Evolutionary conservation across 2,329 filamentous ascomycete genomes (phyloP).

Genomic region (Colletotrichum sp.): DNA sequence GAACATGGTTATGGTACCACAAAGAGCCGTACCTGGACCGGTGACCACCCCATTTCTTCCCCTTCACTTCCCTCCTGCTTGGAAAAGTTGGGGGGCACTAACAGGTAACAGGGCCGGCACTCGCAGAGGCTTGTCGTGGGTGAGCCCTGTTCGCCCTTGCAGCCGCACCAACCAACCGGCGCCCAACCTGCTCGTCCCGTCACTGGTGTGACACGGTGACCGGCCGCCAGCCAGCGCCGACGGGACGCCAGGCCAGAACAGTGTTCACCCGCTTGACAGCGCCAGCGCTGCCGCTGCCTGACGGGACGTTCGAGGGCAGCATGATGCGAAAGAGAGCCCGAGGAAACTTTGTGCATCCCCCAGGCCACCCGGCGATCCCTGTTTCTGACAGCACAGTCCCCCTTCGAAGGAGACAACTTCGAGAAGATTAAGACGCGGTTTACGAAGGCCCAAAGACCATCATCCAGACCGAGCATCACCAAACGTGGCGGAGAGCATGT

Average conservation of each 20-base stretch:
- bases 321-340: not conserved
- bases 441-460: not conserved
- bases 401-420: not conserved
- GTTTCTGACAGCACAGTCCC: not conserved
- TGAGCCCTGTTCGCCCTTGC: not conserved
- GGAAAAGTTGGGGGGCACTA: not conserved
- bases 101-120: constrained; percentile 4
- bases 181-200: constrained; percentile 6
- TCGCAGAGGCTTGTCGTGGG: constrained; percentile 11
- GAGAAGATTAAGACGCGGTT: not conserved
- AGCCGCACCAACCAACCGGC: constrained; percentile 16
- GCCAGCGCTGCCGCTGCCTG: not conserved
- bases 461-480: not conserved
- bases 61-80: constrained; percentile 3
- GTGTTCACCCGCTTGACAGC: not conserved
- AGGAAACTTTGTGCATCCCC: not conserved
- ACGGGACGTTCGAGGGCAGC: not conserved
- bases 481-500: not conserved
- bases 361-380: not conserved
- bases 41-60: not conserved
- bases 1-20: not conserved
- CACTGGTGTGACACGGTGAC: constrained; percentile 9
- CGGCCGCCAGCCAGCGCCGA: not conserved
- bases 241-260: not conserved
- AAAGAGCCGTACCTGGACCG: not conserved